Base-by-base conservation (phyloP, 1,284 basidiomycete genomes). In the Tilletia setariae region DNA sequence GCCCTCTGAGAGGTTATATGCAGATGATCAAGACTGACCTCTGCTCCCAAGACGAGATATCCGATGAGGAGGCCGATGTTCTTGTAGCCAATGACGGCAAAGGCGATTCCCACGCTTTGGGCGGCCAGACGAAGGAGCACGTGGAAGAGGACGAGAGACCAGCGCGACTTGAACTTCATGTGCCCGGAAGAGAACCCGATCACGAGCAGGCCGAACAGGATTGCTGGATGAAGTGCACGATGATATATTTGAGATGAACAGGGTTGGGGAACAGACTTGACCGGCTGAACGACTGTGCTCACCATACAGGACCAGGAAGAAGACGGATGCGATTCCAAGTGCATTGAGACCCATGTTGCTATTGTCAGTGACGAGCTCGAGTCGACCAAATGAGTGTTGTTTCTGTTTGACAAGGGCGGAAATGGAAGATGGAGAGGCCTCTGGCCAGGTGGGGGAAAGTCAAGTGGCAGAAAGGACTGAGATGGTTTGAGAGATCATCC, bases 11-110 rank as follows among this genome's bases (percentile, higher is more conserved):
- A 4, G 6, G 35, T 40, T 4, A 11, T 4, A 40, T 40, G 35
- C 6, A 11, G 35, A 40, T 40, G 35, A 11, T 40, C 11, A 4
- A 40, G 35, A 40, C 35, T 4, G 6, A 40, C 35, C 35, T 75
- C 72, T 13, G 74, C 72, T 35, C 67, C 70, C 2, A 77, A 65
- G 47, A 78, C 66, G 42, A 72, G 67, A 68, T 77, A 76, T 15
- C 72, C 76, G 49, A 77, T 63, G 32, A 75, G 70, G 16, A 72
- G 23, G 35, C 64, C 2, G n/a, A 68, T 65, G 46, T 71, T 67
- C 8, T 42, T 42, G 47, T 65, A 71, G 28, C 69, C 69, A 19
- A 69, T n/a, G 44, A 73, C 40, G 49, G 70, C 73, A 35, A 76
- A 75, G 7, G 67, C 70, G 30, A 76, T 42, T 19, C 74, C 74